These are phyloP conservation scores for Sporothrix inflata DNA, from an alignment of 2,329 filamentous ascomycete genomes.

Conservation along the genomic window DNA sequence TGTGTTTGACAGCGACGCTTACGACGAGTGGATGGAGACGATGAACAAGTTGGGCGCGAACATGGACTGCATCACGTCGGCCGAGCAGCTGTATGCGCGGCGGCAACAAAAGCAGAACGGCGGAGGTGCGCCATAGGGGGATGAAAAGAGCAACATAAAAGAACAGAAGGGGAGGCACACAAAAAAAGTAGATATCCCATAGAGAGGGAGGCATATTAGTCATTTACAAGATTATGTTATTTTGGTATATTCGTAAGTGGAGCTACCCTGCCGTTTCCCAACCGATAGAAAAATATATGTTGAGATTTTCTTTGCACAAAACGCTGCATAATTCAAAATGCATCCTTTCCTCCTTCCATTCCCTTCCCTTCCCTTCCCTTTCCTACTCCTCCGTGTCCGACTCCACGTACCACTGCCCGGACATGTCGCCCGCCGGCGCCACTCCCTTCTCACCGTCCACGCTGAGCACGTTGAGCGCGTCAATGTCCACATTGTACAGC, in stretches of 20 bases:
- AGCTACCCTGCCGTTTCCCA: neutral
- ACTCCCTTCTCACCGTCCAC: slow-evolving; percentile 44
- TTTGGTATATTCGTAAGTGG: neutral
- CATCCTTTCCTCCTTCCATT: neutral
- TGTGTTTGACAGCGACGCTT: slow-evolving; percentile 88
- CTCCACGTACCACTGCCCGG: slow-evolving; percentile 40
- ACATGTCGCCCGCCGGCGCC: slow-evolving; percentile 44
- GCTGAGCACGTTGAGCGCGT: slow-evolving; percentile 43
- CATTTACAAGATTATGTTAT: neutral
- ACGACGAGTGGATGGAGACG: slow-evolving; percentile 94
- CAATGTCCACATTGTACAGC: slow-evolving; percentile 48
- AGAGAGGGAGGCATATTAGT: neutral
- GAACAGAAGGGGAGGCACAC: neutral
- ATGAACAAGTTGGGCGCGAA: slow-evolving; percentile 92
- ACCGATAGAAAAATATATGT: neutral
- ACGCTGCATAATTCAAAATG: neutral
- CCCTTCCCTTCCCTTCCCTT: neutral
- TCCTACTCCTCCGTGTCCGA: slow-evolving; percentile 32
- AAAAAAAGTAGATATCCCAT: slow-evolving; percentile 13
- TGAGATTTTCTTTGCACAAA: neutral
- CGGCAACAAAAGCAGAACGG: slow-evolving; percentile 36
- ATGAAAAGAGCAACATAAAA: neutral
- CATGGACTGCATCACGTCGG: slow-evolving; percentile 82
- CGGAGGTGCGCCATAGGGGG: neutral
- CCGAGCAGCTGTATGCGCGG: slow-evolving; percentile 67